Percentiles rank a stretch among this genome's conserved stretches.
Evolutionary conservation across 2,329 filamentous ascomycete genomes (phyloP).

Genomic region (Zymoseptoria pseudotritici): DNA sequence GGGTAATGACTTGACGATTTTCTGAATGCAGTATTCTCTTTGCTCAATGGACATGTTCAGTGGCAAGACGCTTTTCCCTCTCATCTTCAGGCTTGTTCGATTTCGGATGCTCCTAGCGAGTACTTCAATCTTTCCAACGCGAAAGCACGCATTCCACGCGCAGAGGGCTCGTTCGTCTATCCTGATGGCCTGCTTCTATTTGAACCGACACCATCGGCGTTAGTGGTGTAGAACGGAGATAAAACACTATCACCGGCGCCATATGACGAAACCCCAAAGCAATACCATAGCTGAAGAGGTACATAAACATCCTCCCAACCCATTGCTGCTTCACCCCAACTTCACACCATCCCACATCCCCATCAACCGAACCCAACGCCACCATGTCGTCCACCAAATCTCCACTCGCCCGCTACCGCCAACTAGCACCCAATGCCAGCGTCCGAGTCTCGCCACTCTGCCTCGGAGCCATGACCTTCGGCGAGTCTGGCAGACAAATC

Average conservation of each 20-base stretch:
- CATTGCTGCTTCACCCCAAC: not conserved
- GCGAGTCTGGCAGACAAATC: slow-evolving; percentile 38
- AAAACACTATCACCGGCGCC: not conserved
- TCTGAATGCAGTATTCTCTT: not conserved
- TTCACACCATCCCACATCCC: not conserved
- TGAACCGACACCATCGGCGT: not conserved
- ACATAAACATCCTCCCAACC: not conserved
- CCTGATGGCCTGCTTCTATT: not conserved
- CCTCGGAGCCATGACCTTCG: slow-evolving; percentile 49
- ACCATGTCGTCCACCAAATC: not conserved
- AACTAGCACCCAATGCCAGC: slow-evolving; percentile 42
- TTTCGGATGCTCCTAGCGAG: too few relatives aligned
- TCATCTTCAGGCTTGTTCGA: too few relatives aligned
- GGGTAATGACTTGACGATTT: not conserved
- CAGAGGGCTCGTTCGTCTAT: too few relatives aligned
- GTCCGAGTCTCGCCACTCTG: slow-evolving; percentile 47
- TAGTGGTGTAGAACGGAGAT: not conserved
- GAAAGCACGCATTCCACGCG: too few relatives aligned
- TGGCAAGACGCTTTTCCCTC: too few relatives aligned
- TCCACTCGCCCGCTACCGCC: slow-evolving; percentile 31
- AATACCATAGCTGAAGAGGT: not conserved
- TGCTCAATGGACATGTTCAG: not conserved
- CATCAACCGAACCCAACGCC: not conserved
- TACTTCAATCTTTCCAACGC: too few relatives aligned
- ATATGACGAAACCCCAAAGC: not conserved